Conservation (phyloP, 768 basidiomycete species). For the Lactarius hatsudake region DNA sequence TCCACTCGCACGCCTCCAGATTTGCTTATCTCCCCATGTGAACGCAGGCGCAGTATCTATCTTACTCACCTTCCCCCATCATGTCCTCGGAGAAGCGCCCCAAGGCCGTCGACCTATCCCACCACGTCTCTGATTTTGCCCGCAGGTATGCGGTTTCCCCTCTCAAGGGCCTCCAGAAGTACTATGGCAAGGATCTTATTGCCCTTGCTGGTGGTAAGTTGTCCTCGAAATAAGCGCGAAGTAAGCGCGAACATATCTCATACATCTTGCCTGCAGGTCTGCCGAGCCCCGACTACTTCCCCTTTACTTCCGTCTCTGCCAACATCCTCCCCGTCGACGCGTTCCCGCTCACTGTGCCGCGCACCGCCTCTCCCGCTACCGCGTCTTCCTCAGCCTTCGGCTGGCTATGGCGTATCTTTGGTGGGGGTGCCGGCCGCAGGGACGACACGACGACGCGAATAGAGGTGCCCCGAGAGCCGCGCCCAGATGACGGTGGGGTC, state of each 20-base stretch:
- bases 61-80: not conserved
- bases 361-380: conserved; percentile 12
- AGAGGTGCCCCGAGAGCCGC: conserved; percentile 60
- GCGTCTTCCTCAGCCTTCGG: conserved; percentile 38
- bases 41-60: not conserved
- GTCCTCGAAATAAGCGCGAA: not conserved
- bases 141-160: conserved; percentile 51
- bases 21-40: not conserved
- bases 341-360: conserved; percentile 40
- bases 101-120: conserved; percentile 63
- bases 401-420: conserved; percentile 61
- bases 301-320: conserved; percentile 59
- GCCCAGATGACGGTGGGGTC: conserved; percentile 42
- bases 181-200: conserved; percentile 54
- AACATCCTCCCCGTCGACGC: conserved; percentile 50
- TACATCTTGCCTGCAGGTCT: conserved; percentile 42
- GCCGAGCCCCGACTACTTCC: conserved; percentile 68
- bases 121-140: conserved; percentile 63
- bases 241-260: not conserved
- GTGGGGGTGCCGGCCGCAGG: conserved; percentile 25
- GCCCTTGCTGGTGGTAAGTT: conserved; percentile 65
- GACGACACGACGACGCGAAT: conserved; percentile 47
- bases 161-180: conserved; percentile 65
- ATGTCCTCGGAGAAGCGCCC: conserved; percentile 38
- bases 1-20: not conserved